Conservation (phyloP, 169 alveolate species). For the Plasmodium blacklocki region DNA sequence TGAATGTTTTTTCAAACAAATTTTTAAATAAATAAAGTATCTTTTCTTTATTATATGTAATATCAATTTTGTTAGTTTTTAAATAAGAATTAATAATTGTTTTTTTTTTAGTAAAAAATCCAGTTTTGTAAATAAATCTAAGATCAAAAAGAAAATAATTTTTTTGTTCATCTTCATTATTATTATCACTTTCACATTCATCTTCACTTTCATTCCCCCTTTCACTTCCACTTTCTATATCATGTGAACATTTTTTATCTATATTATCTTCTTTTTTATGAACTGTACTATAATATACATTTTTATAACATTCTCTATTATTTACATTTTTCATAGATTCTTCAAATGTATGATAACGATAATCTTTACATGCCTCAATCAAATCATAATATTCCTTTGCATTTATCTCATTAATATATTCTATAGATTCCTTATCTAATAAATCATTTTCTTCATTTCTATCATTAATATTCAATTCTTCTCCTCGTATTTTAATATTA, state of each 20-base stretch:
- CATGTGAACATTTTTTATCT: slow-evolving; percentile 20
- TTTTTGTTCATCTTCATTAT: neutral
- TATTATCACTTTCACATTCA: neutral
- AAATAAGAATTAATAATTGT: slow-evolving; percentile 37
- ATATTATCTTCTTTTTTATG: slow-evolving; percentile 8
- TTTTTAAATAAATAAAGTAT: slow-evolving; percentile 31
- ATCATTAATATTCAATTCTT: too few relatives aligned
- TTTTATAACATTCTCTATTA: too few relatives aligned
- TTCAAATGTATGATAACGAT: too few relatives aligned
- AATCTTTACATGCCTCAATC: too few relatives aligned
- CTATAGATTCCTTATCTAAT: too few relatives aligned
- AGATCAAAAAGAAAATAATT: slow-evolving; percentile 9
- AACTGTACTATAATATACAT: neutral
- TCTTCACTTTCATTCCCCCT: neutral
- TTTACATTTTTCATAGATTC: too few relatives aligned
- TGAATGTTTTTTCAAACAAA: slow-evolving; percentile 25
- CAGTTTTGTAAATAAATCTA: slow-evolving; percentile 47
- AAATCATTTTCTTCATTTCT: too few relatives aligned
- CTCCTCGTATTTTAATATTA: neutral
- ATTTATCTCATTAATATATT: too few relatives aligned
- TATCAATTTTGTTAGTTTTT: slow-evolving; percentile 42
- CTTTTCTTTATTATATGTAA: slow-evolving; percentile 16
- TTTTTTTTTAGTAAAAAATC: slow-evolving; percentile 22
- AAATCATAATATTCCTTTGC: too few relatives aligned
- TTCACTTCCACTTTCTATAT: neutral